Evolutionary conservation across 2,329 filamentous ascomycete genomes (phyloP), one percentile per base, ranked within the genome.

Genomic region (Diaporthe caulivora): DNA sequence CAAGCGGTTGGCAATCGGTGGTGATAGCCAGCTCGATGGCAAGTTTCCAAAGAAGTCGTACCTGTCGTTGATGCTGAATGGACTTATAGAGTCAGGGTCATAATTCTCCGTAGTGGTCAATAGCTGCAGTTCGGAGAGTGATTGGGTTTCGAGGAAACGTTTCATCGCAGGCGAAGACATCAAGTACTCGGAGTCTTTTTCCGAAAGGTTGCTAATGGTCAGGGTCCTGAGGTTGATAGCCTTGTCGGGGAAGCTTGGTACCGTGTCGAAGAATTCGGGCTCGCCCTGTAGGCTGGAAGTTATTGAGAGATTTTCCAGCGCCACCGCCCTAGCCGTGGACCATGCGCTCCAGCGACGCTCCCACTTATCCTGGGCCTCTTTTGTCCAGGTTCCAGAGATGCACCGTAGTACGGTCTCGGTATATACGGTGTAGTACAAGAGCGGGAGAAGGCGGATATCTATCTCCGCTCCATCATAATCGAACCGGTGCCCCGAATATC

Each of bases 41-140:
- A 82, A n/a, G 5, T 21, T 70, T 0, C 69, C 70, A 15, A 77
- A 77, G 34, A 81, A 76, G 0, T 77, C 72, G 21, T 78, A 77
- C 24, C 74, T 77, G 10, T 78, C 71, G 0, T 13, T 6, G 2
- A 62, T 40, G 5, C 49, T 58, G 3, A 53, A 53, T 8, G 24
- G 24, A 29, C 26, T 17, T 17, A 75, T 74, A 0, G 68, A 62
- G 8, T 11, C 24, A 13, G 2, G 9, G 1, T 47, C 13, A 11
- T 44, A 5, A 1, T 5, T 31, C 9, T 17, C 24, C 2, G 40
- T 26, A 17, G 26, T 37, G n/a, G 71, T 42, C 6, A 74, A 17
- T 15, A 74, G 26, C 18, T 74, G 49, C 21, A 74, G 15, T 5
- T 34, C 26, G 17, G 51, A 42, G 11, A 68, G n/a, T 31, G 42